Evolutionary conservation across 2,329 filamentous ascomycete species (phyloP).

Genomic region (Alternaria triticimaculans): DNA sequence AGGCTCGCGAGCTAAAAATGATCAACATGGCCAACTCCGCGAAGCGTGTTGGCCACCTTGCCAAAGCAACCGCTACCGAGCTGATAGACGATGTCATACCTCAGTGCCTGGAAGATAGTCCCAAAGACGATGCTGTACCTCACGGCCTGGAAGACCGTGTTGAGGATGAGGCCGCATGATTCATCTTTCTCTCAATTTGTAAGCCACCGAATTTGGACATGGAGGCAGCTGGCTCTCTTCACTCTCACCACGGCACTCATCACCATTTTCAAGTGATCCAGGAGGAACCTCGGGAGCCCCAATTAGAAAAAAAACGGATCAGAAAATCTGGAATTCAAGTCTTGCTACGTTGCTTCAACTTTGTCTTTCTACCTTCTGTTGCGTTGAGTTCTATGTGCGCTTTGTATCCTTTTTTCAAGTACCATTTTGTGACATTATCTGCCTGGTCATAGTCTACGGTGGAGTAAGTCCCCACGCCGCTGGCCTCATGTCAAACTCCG

Average conservation of each 20-base stretch:
- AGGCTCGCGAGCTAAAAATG: neutral
- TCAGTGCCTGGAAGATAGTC: neutral
- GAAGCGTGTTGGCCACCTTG: neutral
- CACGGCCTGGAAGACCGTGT: neutral
- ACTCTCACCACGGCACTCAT: no score
- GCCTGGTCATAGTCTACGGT: no score
- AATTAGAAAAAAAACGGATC: no score
- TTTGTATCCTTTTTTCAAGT: neutral
- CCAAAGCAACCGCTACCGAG: neutral
- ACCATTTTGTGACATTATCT: no score
- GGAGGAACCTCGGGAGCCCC: no score
- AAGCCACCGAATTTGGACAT: neutral
- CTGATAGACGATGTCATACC: neutral
- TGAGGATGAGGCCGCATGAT: neutral
- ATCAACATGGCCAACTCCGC: neutral
- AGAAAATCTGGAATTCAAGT: no score
- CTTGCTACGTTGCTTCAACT: neutral
- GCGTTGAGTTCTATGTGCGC: neutral
- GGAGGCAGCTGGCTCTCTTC: neutral
- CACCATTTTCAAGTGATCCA: no score
- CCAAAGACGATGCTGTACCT: neutral
- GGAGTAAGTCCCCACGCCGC: constrained; percentile 9
- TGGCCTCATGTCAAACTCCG: constrained; percentile 41
- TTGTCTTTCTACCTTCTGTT: neutral
- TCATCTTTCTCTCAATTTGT: accelerated